Base-by-base conservation (phyloP, 768 basidiomycete genomes). In the Suillus weaverae region DNA sequence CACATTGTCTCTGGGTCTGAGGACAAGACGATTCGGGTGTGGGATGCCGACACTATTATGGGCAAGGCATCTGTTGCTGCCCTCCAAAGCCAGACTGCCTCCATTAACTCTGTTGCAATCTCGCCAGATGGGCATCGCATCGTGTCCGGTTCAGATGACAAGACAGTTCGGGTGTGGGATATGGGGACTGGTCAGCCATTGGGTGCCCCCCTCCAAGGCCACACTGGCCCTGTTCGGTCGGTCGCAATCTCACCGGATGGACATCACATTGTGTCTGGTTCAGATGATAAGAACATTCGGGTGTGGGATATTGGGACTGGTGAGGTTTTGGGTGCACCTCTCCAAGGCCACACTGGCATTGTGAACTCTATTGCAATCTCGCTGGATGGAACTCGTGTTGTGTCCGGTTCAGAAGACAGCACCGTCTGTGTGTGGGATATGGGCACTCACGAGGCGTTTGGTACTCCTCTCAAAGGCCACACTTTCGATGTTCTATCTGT, bases 281-380 rank as follows among this genome's bases (percentile, higher is more conserved):
- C 36, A 36, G 9, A 2, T 2, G 36, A 36, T 10, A 36, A 11
- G 10, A 10, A 9, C 2, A 36, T 36, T 10, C 36, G 36, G 36
- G 8, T 36, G 36, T 36, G 36, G 36, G 36, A 36, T 11, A 10
- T 10, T 9, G 36, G 9, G 36, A 36, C 9, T 36, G 38, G 61
- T 4, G 22, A 41, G 39, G 22, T 26, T n/a, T 22, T 62, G 18
- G 46, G 26, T 4, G 36, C 14, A 32, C 30, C 61, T 48, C 48
- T 62, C 11, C 26, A 10, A 35, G 61, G 61, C 13, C n/a, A n/a
- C n/a, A 63, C 38, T 55, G 22, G 55, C 16, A 60, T 32, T 35
- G 64, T 26, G n/a, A 56, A 1, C 1, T 62, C 69, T 2, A 60
- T 62, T 14, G 57, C 69, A 32, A 62, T 70, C 62, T 70, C 69